These are phyloP conservation scores for Wickerhamiella spandovensis DNA, from an alignment of 805 yeast genomes.

Conservation along the genomic window DNA sequence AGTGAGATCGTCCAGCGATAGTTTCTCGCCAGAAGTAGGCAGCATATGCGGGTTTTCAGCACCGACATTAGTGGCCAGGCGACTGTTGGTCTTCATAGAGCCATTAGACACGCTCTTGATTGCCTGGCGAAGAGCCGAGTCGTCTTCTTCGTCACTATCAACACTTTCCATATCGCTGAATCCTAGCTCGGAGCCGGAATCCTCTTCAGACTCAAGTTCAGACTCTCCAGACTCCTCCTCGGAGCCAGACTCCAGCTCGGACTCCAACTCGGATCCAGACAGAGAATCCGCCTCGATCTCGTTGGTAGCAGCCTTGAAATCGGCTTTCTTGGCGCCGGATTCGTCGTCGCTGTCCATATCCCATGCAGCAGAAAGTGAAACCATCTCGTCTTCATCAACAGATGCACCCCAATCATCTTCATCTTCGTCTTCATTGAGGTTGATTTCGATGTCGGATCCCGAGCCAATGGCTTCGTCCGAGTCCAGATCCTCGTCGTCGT, in stretches of 20 bases:
- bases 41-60: slow-evolving; percentile 24
- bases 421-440: slow-evolving; percentile 34
- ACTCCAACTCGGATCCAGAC: slow-evolving; percentile 9
- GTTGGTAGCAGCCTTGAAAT: slow-evolving; percentile 6
- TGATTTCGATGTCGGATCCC: slow-evolving; percentile 51
- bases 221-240: slow-evolving; percentile 19
- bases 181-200: slow-evolving; percentile 32
- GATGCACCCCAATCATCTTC: slow-evolving; percentile 57
- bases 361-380: slow-evolving; percentile 80
- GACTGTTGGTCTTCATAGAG: slow-evolving; percentile 7
- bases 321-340: slow-evolving; percentile 14
- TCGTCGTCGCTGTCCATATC: slow-evolving; percentile 53
- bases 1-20: slow-evolving; percentile 59
- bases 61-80: slow-evolving; percentile 18
- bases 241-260: slow-evolving; percentile 14
- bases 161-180: slow-evolving; percentile 1
- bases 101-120: slow-evolving; percentile 1
- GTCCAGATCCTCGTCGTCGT: slow-evolving; percentile 39
- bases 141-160: slow-evolving; percentile 21
- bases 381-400: slow-evolving; percentile 61
- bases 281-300: neutral
- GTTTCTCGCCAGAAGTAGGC: slow-evolving; percentile 37
- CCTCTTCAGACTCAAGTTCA: slow-evolving; percentile 36
- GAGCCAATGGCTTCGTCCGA: slow-evolving; percentile 86
- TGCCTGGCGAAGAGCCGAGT: slow-evolving; percentile 16